These are phyloP conservation scores for Dactylonectria macrodidyma DNA, from an alignment of 2,329 filamentous ascomycete genomes.

Conservation along the genomic window DNA sequence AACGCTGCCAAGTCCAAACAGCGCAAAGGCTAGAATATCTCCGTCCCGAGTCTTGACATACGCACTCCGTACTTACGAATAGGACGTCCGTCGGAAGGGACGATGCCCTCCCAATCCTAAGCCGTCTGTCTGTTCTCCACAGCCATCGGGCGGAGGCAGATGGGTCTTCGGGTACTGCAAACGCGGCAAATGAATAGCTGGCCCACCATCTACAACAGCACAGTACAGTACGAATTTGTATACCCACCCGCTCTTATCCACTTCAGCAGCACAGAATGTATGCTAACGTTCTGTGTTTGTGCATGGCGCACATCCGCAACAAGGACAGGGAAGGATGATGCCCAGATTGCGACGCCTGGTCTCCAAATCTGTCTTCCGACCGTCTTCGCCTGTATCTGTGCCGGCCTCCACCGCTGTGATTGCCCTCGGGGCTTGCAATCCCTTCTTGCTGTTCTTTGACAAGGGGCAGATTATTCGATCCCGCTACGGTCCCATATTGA, in stretches of 20 bases:
- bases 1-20: constrained; percentile 3
- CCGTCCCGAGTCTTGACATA: constrained; percentile 36
- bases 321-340: constrained; percentile 20
- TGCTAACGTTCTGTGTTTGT: too few relatives aligned
- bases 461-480: background rate
- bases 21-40: constrained; percentile 26
- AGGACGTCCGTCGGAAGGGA: constrained; percentile 23
- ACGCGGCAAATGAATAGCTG: constrained; percentile 34
- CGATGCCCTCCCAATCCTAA: constrained; percentile 15
- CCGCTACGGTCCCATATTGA: background rate
- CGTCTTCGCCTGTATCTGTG: constrained; percentile 29
- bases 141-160: constrained; percentile 29
- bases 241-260: background rate
- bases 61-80: background rate
- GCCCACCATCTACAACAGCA: constrained; percentile 25
- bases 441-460: constrained; percentile 9
- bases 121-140: background rate
- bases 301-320: constrained; percentile 24
- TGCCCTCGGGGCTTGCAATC: constrained; percentile 11
- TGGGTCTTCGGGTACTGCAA: constrained; percentile 24
- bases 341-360: constrained; percentile 31
- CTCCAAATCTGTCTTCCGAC: constrained; percentile 27
- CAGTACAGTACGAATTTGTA: constrained; percentile 8
- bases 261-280: too few relatives aligned
- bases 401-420: constrained; percentile 30